Percentiles rank a stretch among this genome's conserved stretches.
These are phyloP conservation scores for Salix udensis DNA, from an alignment of 345 rosid genomes.

Conservation along the genomic window DNA sequence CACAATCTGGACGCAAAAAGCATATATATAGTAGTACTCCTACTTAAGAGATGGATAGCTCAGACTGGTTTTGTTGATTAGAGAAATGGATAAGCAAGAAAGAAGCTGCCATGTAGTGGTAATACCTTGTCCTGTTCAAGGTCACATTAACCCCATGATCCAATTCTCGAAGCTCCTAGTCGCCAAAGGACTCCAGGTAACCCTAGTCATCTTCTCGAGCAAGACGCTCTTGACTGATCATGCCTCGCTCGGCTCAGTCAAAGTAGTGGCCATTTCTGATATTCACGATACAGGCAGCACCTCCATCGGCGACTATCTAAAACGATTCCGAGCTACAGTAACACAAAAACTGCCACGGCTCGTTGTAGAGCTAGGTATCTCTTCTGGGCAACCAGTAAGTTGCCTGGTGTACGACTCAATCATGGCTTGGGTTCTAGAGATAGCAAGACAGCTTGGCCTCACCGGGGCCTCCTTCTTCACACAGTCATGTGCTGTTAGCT, in stretches of 20 bases:
- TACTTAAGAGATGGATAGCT: neutral
- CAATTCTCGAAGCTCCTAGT: conserved; percentile 57
- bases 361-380: conserved; percentile 14
- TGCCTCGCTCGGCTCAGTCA: conserved; percentile 20
- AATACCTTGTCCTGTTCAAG: conserved; percentile 43
- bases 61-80: neutral
- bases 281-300: conserved; percentile 19
- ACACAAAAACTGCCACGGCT: conserved; percentile 26
- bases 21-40: neutral
- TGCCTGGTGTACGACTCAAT: conserved; percentile 46
- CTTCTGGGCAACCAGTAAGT: neutral
- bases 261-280: conserved; percentile 28
- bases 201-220: conserved; percentile 26
- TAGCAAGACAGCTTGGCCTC: conserved; percentile 16
- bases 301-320: neutral
- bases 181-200: conserved; percentile 44
- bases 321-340: conserved; percentile 18
- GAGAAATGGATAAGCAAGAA: conserved; percentile 11
- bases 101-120: conserved; percentile 29
- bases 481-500: conserved; percentile 24
- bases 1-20: too few relatives aligned
- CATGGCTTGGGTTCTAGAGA: conserved; percentile 43
- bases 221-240: conserved; percentile 6
- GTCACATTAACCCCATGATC: conserved; percentile 56
- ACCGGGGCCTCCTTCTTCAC: conserved; percentile 32